phyloP scores from a whole-genome alignment of 192 early-diverging fungal genomes.

The Coemansia sp. region DNA sequence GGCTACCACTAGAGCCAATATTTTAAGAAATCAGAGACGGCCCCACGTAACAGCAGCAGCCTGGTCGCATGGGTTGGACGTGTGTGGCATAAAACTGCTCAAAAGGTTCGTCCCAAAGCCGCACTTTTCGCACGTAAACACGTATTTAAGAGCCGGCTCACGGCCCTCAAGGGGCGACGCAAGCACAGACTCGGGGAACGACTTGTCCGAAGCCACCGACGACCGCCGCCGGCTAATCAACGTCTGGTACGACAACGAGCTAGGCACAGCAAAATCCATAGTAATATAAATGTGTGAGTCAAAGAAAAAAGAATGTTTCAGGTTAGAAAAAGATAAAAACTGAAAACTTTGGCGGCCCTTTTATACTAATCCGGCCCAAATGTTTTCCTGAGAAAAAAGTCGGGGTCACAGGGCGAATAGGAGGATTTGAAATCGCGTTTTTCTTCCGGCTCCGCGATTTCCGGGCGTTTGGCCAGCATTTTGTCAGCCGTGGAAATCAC shows the following conservation, averaged over 20 bases:
- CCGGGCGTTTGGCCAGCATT: no score
- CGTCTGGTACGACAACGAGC: conserved; percentile 41
- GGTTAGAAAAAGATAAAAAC: not conserved
- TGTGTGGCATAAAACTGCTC: conserved; percentile 47
- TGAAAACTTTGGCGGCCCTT: no score
- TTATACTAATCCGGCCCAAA: no score
- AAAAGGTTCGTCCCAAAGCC: conserved; percentile 50
- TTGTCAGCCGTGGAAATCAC: no score
- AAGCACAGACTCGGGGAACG: conserved; percentile 1
- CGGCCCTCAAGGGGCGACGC: conserved; percentile 14
- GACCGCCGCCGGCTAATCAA: conserved; percentile 44
- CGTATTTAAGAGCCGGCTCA: conserved; percentile 31
- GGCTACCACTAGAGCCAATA: no score
- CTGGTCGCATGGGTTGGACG: conserved; percentile 45
- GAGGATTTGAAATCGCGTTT: no score
- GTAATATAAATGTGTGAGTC: not conserved
- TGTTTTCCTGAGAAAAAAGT: no score
- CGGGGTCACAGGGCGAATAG: no score
- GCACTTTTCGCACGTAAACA: conserved; percentile 43
- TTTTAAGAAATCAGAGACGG: conserved; percentile 14
- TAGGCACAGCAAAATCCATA: conserved; percentile 13
- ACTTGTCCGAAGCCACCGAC: conserved; percentile 20
- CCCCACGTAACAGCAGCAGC: conserved; percentile 29
- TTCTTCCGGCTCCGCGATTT: no score
- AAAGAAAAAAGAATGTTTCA: not conserved